phyloP scores from a whole-genome alignment of 1,284 basidiomycete species.

The Singerocomus rubriflavus region DNA sequence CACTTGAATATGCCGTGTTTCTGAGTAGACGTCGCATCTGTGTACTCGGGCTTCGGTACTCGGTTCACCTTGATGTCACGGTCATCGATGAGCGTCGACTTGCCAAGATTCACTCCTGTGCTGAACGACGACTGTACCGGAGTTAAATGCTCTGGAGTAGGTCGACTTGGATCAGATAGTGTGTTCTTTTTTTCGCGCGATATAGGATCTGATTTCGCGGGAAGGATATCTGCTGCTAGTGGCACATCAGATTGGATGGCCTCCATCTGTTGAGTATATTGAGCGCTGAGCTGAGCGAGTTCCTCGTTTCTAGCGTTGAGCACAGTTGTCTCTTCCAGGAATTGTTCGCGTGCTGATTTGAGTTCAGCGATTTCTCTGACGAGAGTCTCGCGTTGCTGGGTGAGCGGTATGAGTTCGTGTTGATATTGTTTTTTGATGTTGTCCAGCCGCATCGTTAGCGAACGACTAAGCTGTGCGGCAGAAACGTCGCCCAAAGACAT shows the following conservation, averaged over 20 bases:
- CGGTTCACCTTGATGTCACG: constrained; percentile 29
- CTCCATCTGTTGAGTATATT: constrained; percentile 77
- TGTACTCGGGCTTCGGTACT: constrained; percentile 20
- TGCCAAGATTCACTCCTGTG: constrained; percentile 27
- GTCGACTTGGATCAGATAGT: constrained; percentile 35
- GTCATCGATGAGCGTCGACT: constrained; percentile 27
- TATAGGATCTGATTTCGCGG: constrained; percentile 14
- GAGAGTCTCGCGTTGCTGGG: constrained; percentile 76
- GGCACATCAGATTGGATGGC: constrained; percentile 38
- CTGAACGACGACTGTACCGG: constrained; percentile 30
- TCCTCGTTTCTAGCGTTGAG: constrained; percentile 92
- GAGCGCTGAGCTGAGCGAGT: constrained; percentile 80
- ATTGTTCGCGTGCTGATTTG: constrained; percentile 80
- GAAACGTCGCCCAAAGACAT: constrained; percentile 39
- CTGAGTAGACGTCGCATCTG: constrained; percentile 41
- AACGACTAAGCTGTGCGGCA: constrained; percentile 58
- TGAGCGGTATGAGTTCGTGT: constrained; percentile 82
- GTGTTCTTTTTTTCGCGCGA: constrained; percentile 33
- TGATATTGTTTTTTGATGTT: constrained; percentile 86
- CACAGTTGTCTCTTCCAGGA: constrained; percentile 87
- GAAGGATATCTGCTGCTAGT: constrained; percentile 24
- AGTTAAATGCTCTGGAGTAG: constrained; percentile 21
- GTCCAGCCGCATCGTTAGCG: constrained; percentile 85
- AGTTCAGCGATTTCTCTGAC: constrained; percentile 85
- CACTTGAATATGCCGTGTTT: constrained; percentile 59